These are phyloP conservation scores for Arthrobotrys musiformis DNA, from an alignment of 2,329 filamentous ascomycete species.

Conservation along the genomic window DNA sequence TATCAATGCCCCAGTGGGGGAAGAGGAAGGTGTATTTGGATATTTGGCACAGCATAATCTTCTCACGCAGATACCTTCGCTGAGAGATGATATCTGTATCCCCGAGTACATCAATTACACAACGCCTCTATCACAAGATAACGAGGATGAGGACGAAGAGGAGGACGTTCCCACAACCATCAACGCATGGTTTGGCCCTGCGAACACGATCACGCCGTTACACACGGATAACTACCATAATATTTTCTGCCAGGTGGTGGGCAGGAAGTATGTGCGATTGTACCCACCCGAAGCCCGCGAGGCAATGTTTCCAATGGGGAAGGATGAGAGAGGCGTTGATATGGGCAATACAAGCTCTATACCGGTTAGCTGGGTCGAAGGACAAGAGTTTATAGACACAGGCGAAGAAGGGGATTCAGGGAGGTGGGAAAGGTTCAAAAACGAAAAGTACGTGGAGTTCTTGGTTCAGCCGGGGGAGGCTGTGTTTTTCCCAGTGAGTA, in stretches of 20 bases:
- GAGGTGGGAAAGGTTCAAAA: slow-evolving; percentile 67
- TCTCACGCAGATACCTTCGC: slow-evolving; percentile 79
- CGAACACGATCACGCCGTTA: slow-evolving; percentile 86
- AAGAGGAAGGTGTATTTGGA: slow-evolving; percentile 64
- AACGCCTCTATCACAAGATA: slow-evolving; percentile 19
- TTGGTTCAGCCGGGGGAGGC: slow-evolving; percentile 83
- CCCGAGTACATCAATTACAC: slow-evolving; percentile 73
- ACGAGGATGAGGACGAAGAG: slow-evolving; percentile 61
- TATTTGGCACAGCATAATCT: slow-evolving; percentile 95
- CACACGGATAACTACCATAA: slow-evolving; percentile 97
- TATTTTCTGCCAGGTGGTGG: slow-evolving; percentile 87
- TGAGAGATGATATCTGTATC: slow-evolving; percentile 78
- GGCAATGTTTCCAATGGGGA: slow-evolving; percentile 71
- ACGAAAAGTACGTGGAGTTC: slow-evolving; percentile 77
- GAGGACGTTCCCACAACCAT: slow-evolving; percentile 70
- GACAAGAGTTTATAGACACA: slow-evolving; percentile 62
- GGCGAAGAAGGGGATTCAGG: slow-evolving; percentile 50
- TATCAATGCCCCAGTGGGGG: slow-evolving; percentile 57
- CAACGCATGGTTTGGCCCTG: slow-evolving; percentile 93
- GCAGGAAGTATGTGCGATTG: slow-evolving; percentile 88
- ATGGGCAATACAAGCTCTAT: slow-evolving; percentile 90
- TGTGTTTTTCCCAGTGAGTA: slow-evolving; percentile 79
- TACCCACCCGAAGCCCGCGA: slow-evolving; percentile 75
- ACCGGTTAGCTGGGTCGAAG: slow-evolving; percentile 78
- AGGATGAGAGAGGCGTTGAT: slow-evolving; percentile 76